Base-by-base conservation (phyloP, 768 basidiomycete species). In the Candolleomyces aberdarensis region DNA sequence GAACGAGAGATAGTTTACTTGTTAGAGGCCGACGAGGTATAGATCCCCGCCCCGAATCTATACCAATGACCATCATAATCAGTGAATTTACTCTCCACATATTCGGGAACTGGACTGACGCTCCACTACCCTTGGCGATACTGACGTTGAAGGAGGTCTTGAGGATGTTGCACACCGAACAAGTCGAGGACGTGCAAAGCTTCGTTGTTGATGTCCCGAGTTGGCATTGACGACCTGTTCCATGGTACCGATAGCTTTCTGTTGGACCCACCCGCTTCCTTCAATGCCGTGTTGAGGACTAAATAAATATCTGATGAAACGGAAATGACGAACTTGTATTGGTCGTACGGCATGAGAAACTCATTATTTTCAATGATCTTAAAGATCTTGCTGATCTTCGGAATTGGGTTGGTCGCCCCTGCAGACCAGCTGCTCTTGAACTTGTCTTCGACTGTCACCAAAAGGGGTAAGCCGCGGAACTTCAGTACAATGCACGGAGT, bases 71-170 rank as follows among this genome's bases (percentile, higher is more conserved):
- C 6, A 11, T 36, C 36, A 8, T 36, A 7, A 36, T 36, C 36
- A 36, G 36, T 11, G 36, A 11, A 11, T 36, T 11, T 11, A 36
- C 36, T 8, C 6, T 7, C 36, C 36, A 11, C 1, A 36, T 36
- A 11, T 11, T 36, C 36, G 56, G 39, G 10, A 40, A 15, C 19
- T 15, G 20, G 46, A 64, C 70, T 65, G 56, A 74, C 72, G 67
- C 67, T 59, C 72, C 71, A 22, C 19, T 36, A 15, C 67, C 62
- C 48, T 68, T 70, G 4, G 73, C 70, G 2, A 75, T 58, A 19
- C 66, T 69, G 9, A 69, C 69, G 59, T 72, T 72, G 69, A 75
- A 75, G 17, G 73, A 74, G 0, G 71, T 71, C 46, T 63, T 69
- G n/a, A 74, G 59, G 43, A 74, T 73, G 20, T 54, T 66, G 47